Evolutionary conservation across 148 eudicot species (phyloP).

Genomic region (Rhododendron kiyosumense): DNA sequence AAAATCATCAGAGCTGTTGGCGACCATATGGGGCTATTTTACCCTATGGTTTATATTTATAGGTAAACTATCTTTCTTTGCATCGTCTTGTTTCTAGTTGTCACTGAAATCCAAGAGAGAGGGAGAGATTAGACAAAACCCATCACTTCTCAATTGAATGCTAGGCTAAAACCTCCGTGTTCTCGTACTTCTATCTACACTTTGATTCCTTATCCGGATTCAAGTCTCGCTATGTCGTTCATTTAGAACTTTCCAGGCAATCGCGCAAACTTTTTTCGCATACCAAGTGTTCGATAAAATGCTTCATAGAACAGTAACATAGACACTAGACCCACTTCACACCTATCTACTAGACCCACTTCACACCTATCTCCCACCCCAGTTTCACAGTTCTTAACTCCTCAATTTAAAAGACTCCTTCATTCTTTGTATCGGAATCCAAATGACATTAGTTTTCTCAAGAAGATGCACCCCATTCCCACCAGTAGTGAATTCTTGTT

Average conservation of each 20-base stretch:
- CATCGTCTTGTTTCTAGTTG: background rate
- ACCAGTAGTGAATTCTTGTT: background rate
- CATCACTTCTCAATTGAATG: background rate
- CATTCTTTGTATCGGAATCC: background rate
- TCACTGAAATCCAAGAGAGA: background rate
- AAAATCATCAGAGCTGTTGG: no score
- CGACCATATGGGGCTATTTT: no score
- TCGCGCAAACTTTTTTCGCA: background rate
- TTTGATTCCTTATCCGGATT: background rate
- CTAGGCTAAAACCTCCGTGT: background rate
- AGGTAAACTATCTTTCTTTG: background rate
- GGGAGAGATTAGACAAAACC: background rate
- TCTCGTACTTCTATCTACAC: background rate
- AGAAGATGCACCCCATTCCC: slow-evolving; percentile 16
- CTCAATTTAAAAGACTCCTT: background rate
- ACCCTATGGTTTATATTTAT: background rate
- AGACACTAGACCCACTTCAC: background rate
- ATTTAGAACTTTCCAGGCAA: background rate
- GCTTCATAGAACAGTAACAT: background rate
- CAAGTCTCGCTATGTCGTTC: background rate
- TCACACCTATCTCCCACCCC: background rate
- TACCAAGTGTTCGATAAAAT: background rate
- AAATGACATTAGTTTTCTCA: slow-evolving; percentile 14
- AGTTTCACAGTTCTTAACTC: background rate
- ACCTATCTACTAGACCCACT: background rate